Evolutionary conservation across 805 yeast genomes (phyloP), one percentile per base, ranked within the genome.

Genomic region (Candida montana): DNA sequence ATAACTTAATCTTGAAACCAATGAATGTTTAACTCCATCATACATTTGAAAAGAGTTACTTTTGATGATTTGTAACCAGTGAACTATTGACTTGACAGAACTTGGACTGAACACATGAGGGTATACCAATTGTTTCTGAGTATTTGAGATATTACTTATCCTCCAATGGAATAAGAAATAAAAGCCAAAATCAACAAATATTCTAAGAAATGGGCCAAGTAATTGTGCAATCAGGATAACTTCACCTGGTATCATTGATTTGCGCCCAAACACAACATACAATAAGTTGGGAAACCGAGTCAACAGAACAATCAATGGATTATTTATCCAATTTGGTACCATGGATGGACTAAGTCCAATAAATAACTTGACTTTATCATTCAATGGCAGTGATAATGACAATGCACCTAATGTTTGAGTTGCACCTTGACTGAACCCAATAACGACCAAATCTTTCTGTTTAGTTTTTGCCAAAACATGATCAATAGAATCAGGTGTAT

Each of bases 371-470:
- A 79, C 67, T 49, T 74, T 69, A 10, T 63, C 51, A 61, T 86
- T 88, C 46, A 90, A 67, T 3, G 69, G 67, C 4, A 83, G 78
- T 55, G 80, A 79, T 9, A 82, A 56, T 0, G 95, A 77, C n/a
- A 88, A 67, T 11, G 95, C 75, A 0, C 96, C 96, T 58, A 90
- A 81, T 30, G 90, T 88, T 60, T 91, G 96, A 1, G 97, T 95
- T 0, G 95, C 81, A 16, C 98, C 98, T 62, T 90, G 98, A 33
- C 90, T 80, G 55, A 91, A 91, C 1, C 97, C 98, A 51, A 91
- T 74, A 55, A 89, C 90, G 1, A 80, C 75, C 32, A 90, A 62
- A 16, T 64, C 53, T 72, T 79, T 88, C 53, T 57, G 47, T 56
- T 58, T 45, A 54, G 89, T 77, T 31, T 65, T 63, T 2, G 71